Evolutionary conservation across 192 early-diverging fungal species (phyloP).

Genomic region (Lobosporangium transversale): DNA sequence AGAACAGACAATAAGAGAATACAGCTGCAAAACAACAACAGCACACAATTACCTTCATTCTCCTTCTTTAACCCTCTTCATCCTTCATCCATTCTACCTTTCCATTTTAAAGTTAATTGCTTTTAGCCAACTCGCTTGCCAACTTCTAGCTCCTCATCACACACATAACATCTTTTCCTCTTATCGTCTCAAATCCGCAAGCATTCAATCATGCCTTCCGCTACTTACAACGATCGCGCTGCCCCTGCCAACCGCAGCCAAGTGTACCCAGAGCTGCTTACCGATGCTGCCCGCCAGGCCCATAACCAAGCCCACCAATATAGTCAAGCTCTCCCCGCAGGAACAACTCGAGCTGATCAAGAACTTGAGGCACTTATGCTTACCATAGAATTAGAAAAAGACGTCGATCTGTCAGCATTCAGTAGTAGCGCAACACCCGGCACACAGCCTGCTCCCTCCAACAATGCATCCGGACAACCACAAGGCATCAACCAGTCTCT

Average conservation of each 20-base stretch:
- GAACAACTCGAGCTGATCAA: not conserved
- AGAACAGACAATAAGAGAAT: not conserved
- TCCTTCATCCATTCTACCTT: not conserved
- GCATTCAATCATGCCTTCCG: constrained; percentile 24
- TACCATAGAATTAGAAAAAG: constrained; percentile 21
- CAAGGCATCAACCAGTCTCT: constrained; percentile 28
- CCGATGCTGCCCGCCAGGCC: constrained; percentile 4
- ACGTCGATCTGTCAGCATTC: constrained; percentile 23
- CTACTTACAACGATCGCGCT: constrained; percentile 35
- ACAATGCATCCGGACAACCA: not conserved
- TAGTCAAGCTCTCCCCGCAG: constrained; percentile 10
- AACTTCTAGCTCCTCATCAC: not conserved
- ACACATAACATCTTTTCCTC: not conserved
- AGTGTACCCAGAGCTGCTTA: constrained; percentile 4
- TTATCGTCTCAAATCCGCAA: not conserved
- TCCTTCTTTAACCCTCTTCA: not conserved
- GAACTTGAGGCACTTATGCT: constrained; percentile 29
- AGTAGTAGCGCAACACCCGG: constrained; percentile 20
- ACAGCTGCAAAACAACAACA: not conserved
- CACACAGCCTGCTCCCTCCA: not conserved
- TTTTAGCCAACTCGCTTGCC: not conserved
- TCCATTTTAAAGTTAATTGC: too few species aligned
- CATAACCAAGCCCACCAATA: constrained; percentile 13
- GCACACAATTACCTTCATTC: not conserved
- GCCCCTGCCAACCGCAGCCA: constrained; percentile 1